Conservation (phyloP, 2,329 filamentous ascomycete species). For the Alternaria consortialis region DNA sequence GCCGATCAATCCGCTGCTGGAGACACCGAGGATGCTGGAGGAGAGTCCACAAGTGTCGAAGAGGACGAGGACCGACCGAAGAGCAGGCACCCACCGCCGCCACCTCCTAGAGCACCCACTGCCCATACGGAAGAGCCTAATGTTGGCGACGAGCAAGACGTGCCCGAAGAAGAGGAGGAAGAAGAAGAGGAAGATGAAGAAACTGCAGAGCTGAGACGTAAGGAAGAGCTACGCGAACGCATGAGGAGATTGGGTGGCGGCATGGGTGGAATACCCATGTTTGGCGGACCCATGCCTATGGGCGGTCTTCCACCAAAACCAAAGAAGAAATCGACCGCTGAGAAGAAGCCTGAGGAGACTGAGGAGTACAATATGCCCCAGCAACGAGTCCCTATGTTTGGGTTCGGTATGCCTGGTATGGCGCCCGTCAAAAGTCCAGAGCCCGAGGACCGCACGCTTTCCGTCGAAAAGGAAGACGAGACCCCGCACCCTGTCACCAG, state of each 20-base stretch:
- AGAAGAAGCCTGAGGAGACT: conserved; percentile 49
- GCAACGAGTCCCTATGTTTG: conserved; percentile 64
- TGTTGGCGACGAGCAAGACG: conserved; percentile 61
- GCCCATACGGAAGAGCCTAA: conserved; percentile 55
- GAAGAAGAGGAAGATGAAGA: conserved; percentile 84
- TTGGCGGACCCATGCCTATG: conserved; percentile 72
- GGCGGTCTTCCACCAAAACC: conserved; percentile 55
- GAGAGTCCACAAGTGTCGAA: conserved; percentile 73
- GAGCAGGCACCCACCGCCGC: conserved; percentile 27
- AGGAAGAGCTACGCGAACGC: conserved; percentile 87
- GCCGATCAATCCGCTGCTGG: conserved; percentile 71
- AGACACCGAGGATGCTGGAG: conserved; percentile 69
- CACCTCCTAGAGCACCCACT: conserved; percentile 44
- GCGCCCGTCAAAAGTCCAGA: conserved; percentile 62
- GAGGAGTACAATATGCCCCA: conserved; percentile 42
- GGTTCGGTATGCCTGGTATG: conserved; percentile 76
- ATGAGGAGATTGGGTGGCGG: conserved; percentile 99
- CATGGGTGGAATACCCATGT: conserved; percentile 92
- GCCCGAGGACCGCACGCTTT: conserved; percentile 53
- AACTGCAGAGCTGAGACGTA: conserved; percentile 84
- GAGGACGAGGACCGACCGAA: conserved; percentile 71
- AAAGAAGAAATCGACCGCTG: conserved; percentile 59
- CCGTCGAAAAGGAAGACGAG: conserved; percentile 62
- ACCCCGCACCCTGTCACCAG: conserved; percentile 54
- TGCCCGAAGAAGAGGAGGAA: conserved; percentile 64